These are phyloP conservation scores for Leucosporidium scottii DNA, from an alignment of 768 basidiomycete genomes.

Conservation along the genomic window DNA sequence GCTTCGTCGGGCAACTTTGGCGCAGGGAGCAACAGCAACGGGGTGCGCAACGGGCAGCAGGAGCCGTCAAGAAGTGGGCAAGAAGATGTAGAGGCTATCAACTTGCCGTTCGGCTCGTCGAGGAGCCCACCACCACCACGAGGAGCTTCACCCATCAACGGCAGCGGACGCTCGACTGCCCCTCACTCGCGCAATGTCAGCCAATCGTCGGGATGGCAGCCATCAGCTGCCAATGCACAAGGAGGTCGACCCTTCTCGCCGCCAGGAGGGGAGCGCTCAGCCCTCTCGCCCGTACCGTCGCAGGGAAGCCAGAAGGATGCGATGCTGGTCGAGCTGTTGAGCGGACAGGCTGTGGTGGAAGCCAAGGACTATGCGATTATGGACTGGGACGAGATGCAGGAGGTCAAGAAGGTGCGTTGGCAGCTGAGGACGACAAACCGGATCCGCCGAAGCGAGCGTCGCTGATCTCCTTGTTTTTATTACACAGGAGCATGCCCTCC, in stretches of 20 bases:
- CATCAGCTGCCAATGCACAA: not conserved
- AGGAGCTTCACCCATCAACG: not conserved
- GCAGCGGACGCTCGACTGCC: not conserved
- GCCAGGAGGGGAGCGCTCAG: not conserved
- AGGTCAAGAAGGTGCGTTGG: constrained; percentile 57
- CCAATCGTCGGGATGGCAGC: too few relatives aligned
- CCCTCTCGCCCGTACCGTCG: constrained; percentile 13
- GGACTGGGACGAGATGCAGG: constrained; percentile 63
- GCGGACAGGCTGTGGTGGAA: constrained; percentile 91
- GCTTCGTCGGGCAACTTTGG: too few relatives aligned
- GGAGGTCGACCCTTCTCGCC: not conserved
- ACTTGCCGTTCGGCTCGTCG: too few relatives aligned
- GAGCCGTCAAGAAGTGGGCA: too few relatives aligned
- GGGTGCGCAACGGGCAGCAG: not conserved
- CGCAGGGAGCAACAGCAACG: not conserved
- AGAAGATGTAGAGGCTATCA: too few relatives aligned
- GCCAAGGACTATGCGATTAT: constrained; percentile 73
- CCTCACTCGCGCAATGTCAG: not conserved
- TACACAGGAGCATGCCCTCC: constrained; percentile 63
- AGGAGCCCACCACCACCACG: not conserved
- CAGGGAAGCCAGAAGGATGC: constrained; percentile 56
- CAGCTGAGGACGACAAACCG: not conserved
- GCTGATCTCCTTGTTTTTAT: not conserved
- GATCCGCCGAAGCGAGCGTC: not conserved
- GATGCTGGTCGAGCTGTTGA: constrained; percentile 77